A percentile compares a stretch with the other conserved stretches of the same genome.
phyloP scores from a whole-genome alignment of 2,329 filamentous ascomycete species.

The Aspergillus sp. region DNA sequence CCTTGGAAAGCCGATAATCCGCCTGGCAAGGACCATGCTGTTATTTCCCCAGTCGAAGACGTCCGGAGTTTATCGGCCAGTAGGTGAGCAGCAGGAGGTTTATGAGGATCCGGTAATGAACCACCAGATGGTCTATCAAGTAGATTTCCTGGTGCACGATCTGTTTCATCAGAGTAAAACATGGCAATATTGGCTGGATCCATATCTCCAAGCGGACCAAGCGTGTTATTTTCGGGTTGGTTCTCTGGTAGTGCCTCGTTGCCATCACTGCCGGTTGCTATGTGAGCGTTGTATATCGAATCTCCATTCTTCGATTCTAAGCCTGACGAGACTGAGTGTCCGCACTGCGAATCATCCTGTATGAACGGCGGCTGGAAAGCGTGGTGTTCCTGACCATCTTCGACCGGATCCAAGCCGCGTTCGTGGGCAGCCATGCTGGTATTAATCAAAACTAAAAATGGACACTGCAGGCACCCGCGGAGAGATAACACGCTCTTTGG shows the following conservation, averaged over 20 bases:
- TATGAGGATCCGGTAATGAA: background rate
- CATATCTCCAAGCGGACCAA: conserved; percentile 18
- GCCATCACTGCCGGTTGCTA: conserved; percentile 27
- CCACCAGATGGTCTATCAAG: background rate
- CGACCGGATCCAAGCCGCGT: background rate
- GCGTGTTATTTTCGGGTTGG: conserved; percentile 4
- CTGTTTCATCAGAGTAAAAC: conserved; percentile 22
- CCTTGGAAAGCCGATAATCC: background rate
- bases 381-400: background rate
- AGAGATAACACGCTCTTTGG: background rate
- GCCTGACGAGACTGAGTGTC: conserved; percentile 20
- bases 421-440: background rate
- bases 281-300: conserved; percentile 39
- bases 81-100: background rate
- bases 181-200: conserved; percentile 30
- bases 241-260: conserved; percentile 16
- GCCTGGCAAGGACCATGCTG: background rate
- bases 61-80: background rate
- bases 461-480: background rate
- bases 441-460: background rate
- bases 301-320: conserved; percentile 35
- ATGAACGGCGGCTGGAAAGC: background rate
- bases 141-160: background rate
- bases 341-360: background rate
- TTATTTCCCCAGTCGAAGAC: background rate